Percentiles rank a stretch among this genome's conserved stretches.
phyloP scores from a whole-genome alignment of 2,329 filamentous ascomycete species.

The Claviceps cyperi region DNA sequence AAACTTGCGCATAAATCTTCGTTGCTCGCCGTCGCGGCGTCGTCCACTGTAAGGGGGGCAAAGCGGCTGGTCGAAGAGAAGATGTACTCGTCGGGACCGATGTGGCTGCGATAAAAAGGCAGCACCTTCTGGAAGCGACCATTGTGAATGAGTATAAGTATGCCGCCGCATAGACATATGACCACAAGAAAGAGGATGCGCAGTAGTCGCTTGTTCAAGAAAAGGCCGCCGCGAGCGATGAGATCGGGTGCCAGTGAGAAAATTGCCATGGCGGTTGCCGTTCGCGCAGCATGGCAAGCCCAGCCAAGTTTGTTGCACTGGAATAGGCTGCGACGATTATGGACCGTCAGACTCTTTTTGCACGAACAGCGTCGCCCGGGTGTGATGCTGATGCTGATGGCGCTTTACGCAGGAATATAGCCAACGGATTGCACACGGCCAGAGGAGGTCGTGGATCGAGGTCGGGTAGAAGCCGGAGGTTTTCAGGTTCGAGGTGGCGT shows the following conservation, averaged over 20 bases:
- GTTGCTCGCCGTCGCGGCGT: constrained; percentile 10
- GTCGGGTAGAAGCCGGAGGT: too few relatives aligned
- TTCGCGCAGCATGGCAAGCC: constrained; percentile 1
- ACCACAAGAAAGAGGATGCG: constrained; percentile 14
- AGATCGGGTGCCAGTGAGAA: constrained; percentile 2
- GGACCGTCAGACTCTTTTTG: too few relatives aligned
- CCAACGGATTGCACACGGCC: too few relatives aligned
- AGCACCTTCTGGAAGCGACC: background rate
- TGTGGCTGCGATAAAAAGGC: constrained; percentile 11
- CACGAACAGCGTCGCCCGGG: too few relatives aligned
- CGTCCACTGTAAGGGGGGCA: constrained; percentile 15
- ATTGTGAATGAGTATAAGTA: background rate
- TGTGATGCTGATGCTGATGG: too few relatives aligned
- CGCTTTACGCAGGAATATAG: too few relatives aligned
- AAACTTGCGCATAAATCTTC: constrained; percentile 18
- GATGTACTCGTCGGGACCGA: constrained; percentile 14
- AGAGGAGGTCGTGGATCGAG: too few relatives aligned
- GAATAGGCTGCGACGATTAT: background rate
- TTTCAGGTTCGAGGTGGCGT: too few relatives aligned
- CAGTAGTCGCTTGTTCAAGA: constrained; percentile 18
- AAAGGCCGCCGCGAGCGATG: constrained; percentile 7
- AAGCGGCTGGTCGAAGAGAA: constrained; percentile 17
- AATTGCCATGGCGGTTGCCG: constrained; percentile 1
- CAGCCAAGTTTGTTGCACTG: background rate
- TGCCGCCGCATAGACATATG: constrained; percentile 11